phyloP scores from a whole-genome alignment of 306 rosid genomes.

The Heteromeles arbutifolia region DNA sequence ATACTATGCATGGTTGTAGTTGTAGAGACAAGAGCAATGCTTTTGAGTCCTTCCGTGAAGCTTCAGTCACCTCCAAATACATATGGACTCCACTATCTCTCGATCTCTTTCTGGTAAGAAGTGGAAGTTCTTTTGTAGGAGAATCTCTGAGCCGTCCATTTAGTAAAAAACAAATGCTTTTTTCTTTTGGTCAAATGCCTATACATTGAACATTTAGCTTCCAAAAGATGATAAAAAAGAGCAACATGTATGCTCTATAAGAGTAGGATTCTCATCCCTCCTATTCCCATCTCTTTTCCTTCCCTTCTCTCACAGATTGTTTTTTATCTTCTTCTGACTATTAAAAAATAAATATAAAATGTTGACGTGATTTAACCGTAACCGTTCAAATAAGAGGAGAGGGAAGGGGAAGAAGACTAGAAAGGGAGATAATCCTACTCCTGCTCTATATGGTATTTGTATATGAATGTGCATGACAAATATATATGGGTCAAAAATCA shows the following conservation, averaged over 20 bases:
- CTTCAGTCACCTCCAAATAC: background rate
- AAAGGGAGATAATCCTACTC: too few species aligned
- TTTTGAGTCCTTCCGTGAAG: background rate
- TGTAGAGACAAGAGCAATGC: too few species aligned
- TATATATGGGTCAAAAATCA: background rate
- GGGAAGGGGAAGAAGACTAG: too few species aligned
- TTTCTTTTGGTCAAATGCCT: background rate
- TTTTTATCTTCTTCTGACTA: too few species aligned
- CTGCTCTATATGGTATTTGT: background rate
- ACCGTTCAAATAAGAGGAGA: too few species aligned
- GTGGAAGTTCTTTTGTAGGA: background rate
- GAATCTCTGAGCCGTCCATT: background rate
- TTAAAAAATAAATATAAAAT: too few species aligned
- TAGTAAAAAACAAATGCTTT: constrained; percentile 13
- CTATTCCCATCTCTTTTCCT: too few species aligned
- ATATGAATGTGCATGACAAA: background rate
- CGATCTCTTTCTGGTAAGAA: background rate
- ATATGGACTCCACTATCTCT: too few species aligned
- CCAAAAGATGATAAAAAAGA: background rate
- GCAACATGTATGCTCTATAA: background rate
- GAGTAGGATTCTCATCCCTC: too few species aligned
- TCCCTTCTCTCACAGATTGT: too few species aligned
- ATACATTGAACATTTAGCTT: constrained; percentile 15
- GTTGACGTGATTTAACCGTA: too few species aligned
- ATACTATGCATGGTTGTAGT: too few species aligned